phyloP scores from a whole-genome alignment of 2,329 filamentous ascomycete genomes.

The Diaporthe capsici region DNA sequence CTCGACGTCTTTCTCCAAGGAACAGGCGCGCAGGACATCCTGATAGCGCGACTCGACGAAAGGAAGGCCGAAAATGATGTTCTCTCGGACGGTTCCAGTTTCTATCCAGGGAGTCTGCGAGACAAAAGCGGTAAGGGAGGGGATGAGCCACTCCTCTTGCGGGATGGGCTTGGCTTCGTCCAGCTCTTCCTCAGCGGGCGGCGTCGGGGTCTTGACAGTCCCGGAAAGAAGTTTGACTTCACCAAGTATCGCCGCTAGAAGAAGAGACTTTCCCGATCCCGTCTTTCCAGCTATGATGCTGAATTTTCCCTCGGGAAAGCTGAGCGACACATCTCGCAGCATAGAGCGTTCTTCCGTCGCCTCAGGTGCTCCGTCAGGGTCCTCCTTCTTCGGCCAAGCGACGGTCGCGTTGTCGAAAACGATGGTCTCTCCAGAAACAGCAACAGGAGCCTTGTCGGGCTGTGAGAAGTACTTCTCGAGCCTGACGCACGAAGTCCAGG shows the following conservation, averaged over 20 bases:
- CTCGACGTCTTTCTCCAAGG: constrained; percentile 59
- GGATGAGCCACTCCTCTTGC: constrained; percentile 52
- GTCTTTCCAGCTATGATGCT: constrained; percentile 56
- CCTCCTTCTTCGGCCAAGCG: constrained; percentile 52
- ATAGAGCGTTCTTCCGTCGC: constrained; percentile 48
- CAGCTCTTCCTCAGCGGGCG: constrained; percentile 45
- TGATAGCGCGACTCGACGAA: constrained; percentile 59
- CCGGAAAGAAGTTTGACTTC: constrained; percentile 56
- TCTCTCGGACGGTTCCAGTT: constrained; percentile 59
- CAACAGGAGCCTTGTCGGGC: constrained; percentile 48
- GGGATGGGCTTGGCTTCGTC: constrained; percentile 44
- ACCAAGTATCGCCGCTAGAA: constrained; percentile 56
- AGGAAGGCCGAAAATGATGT: constrained; percentile 60
- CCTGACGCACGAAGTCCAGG: constrained; percentile 53
- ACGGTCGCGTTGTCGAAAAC: constrained; percentile 51
- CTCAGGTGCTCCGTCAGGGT: constrained; percentile 40
- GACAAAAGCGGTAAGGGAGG: constrained; percentile 58
- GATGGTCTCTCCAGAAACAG: constrained; percentile 46
- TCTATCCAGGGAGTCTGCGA: constrained; percentile 64
- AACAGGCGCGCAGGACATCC: constrained; percentile 61
- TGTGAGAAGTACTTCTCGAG: constrained; percentile 53
- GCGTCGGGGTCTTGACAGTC: constrained; percentile 46
- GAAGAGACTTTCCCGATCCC: constrained; percentile 56
- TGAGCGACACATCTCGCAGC: constrained; percentile 51
- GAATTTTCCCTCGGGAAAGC: constrained; percentile 52